Evolutionary conservation across 768 basidiomycete genomes (phyloP), one percentile per base, ranked within the genome.

Genomic region (Auricularia heimuer): DNA sequence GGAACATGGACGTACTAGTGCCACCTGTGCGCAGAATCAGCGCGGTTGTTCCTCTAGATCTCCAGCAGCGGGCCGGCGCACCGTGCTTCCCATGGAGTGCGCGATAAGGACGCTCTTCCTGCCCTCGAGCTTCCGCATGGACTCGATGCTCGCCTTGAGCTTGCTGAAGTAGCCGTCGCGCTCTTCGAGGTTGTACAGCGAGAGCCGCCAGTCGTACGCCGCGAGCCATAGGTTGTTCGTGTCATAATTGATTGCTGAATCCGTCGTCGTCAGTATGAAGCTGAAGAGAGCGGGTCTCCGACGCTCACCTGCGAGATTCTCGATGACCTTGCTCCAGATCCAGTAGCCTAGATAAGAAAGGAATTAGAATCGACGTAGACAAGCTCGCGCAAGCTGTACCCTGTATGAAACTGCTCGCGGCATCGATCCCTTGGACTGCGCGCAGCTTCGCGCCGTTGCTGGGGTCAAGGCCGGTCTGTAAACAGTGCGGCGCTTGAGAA

Each of bases 261-360:
- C 14, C 11, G 39, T 14, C 0, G 12, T 7, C 12, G 56, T 60
- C 29, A 34, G 21, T 18, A 51, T 18, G 21, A 51, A 8, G 6
- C 56, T 60, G 56, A 7, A 8, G 33, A 10, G 7, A 6, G 11
- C 8, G 34, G 24, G 24, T n/a, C 21, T 60, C 4, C 34, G 6
- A 34, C 24, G 11, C 56, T 10, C 10, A 60, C 56, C 56, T 60
- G 56, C 56, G 2, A 98, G 81, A 69, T 99, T 98, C 75, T 98
- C 91, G 10, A 98, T 85, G 62, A 97, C 90, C 74, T 95, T 94
- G 1, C 89, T 86, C 92, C 94, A 96, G 63, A 96, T 85, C 95
- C 94, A 98, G 73, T 94, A 99, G 1, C 95, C 94, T 62, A 71
- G 42, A 72, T 68, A 64, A 73, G 71, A 2, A 6, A 67, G 63